These are phyloP conservation scores for Penicillium palitans DNA, from an alignment of 2,329 filamentous ascomycete genomes.

Conservation along the genomic window DNA sequence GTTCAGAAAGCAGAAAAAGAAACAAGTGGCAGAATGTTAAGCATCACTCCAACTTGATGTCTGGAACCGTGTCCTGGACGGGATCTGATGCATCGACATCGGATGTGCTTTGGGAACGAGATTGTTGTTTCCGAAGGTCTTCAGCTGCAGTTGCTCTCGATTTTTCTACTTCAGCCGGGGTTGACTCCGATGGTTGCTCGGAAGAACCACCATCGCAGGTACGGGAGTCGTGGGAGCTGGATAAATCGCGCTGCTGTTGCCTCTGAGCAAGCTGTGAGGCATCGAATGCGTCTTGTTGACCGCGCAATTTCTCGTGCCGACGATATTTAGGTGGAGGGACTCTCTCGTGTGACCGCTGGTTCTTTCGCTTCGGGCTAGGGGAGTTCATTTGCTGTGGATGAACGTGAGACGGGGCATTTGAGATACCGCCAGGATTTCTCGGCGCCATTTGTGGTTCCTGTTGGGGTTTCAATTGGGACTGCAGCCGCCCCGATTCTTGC, in stretches of 20 bases:
- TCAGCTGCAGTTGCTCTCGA: neutral
- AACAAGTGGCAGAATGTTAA: neutral
- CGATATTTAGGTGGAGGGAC: neutral
- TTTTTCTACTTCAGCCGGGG: conserved; percentile 47
- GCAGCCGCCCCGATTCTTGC: neutral
- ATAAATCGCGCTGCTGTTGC: neutral
- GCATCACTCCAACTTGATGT: neutral
- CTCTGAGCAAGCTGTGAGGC: neutral
- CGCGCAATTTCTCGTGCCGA: no score
- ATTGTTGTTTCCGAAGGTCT: neutral
- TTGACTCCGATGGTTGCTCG: neutral
- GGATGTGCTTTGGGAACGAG: neutral
- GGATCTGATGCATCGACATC: neutral
- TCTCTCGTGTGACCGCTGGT: neutral
- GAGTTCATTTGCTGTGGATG: neutral
- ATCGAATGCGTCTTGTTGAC: neutral
- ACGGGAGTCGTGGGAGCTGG: neutral
- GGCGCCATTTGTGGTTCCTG: neutral
- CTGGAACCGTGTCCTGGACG: neutral
- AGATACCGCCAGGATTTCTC: no score
- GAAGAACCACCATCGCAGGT: neutral
- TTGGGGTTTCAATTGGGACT: neutral
- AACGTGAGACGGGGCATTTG: neutral
- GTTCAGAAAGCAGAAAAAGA: neutral
- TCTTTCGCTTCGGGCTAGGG: neutral